Conservation (phyloP, 2,329 filamentous ascomycete genomes). For the Diaporthe vexans region DNA sequence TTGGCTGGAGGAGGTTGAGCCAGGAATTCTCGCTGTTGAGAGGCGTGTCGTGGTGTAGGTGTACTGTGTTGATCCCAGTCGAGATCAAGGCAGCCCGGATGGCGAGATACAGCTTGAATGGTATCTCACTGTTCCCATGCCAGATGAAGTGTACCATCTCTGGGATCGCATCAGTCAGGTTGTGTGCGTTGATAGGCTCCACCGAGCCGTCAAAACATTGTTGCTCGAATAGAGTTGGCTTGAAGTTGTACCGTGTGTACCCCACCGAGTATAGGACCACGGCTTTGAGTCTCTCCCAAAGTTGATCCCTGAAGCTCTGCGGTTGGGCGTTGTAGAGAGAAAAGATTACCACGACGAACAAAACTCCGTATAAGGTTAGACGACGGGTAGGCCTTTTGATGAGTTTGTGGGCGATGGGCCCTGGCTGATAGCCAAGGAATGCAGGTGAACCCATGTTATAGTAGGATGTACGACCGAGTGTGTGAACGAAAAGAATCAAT, state of each 20-base stretch:
- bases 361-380: not conserved
- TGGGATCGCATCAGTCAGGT: constrained; percentile 16
- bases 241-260: constrained; percentile 1
- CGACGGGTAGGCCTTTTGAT: not conserved
- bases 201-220: constrained; percentile 8
- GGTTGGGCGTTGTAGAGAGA: not conserved
- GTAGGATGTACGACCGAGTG: not conserved
- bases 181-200: not conserved
- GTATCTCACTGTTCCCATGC: not conserved
- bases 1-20: not conserved
- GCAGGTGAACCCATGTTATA: constrained; percentile 8
- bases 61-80: not conserved
- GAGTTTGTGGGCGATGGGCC: not conserved
- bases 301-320: not conserved
- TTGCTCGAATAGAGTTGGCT: not conserved
- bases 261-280: not conserved
- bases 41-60: not conserved
- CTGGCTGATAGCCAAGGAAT: not conserved
- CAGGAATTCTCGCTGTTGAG: not conserved
- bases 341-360: not conserved
- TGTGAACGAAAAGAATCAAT: too few relatives aligned
- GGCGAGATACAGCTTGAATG: not conserved
- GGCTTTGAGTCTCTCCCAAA: not conserved
- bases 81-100: not conserved
- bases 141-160: constrained; percentile 9